phyloP scores from a whole-genome alignment of 352 stramenopile species.

The Albugo candida region DNA sequence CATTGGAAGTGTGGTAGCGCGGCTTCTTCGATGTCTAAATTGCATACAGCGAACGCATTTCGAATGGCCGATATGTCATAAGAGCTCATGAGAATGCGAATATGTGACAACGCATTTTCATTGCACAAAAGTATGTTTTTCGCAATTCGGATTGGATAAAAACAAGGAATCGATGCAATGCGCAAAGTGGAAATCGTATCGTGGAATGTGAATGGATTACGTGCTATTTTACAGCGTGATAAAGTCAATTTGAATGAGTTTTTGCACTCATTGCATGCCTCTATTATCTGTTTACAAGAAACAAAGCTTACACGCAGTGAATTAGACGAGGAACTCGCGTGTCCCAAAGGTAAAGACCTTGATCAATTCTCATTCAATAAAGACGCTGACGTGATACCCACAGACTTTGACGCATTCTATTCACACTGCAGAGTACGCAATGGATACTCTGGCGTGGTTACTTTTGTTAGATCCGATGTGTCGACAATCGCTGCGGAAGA shows the following conservation, averaged over 20 bases:
- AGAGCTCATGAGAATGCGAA: background rate
- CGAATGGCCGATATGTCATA: conserved; percentile 33
- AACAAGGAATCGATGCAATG: conserved; percentile 1
- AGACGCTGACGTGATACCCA: conserved; percentile 2
- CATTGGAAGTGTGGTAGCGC: conserved; percentile 39
- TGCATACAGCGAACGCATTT: conserved; percentile 46
- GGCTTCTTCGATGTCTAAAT: conserved; percentile 53
- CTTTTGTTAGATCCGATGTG: conserved; percentile 25
- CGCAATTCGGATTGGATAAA: background rate
- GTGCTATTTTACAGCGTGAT: conserved; percentile 42
- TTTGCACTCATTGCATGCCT: conserved; percentile 29
- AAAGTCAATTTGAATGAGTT: conserved; percentile 23
- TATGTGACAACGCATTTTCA: no score
- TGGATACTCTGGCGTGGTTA: conserved; percentile 67
- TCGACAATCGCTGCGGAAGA: conserved; percentile 44
- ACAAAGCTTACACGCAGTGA: conserved; percentile 73
- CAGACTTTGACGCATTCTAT: conserved; percentile 70
- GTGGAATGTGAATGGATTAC: conserved; percentile 79
- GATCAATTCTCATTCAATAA: background rate
- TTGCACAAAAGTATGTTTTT: no score
- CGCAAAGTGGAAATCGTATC: conserved; percentile 27
- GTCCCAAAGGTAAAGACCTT: conserved; percentile 19
- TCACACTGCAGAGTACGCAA: conserved; percentile 43
- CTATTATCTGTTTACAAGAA: conserved; percentile 73
- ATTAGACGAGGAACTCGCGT: conserved; percentile 53